Evolutionary conservation across 1,284 basidiomycete species (phyloP).

Genomic region (Trametes sp.): DNA sequence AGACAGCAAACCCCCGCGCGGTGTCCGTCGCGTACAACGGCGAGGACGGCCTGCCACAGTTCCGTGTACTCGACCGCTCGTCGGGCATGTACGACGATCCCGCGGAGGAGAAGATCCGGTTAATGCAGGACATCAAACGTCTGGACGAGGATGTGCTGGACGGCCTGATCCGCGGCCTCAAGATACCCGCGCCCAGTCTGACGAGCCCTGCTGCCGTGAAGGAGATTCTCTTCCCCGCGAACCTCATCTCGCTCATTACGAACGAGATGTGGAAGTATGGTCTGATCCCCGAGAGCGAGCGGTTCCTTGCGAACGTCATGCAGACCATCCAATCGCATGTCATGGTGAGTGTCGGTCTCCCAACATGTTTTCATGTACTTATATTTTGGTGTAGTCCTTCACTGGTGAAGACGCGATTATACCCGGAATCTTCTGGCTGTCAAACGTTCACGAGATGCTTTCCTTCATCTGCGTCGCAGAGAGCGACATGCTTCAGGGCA

Average conservation of each 20-base stretch:
- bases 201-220: conserved; percentile 94
- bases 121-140: conserved; percentile 92
- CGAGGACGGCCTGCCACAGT: conserved; percentile 74
- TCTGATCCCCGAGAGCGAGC: conserved; percentile 95
- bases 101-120: conserved; percentile 93
- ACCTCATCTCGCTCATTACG: conserved; percentile 95
- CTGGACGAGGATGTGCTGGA: conserved; percentile 95
- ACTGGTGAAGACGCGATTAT: conserved; percentile 94
- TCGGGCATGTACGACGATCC: conserved; percentile 86
- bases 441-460: conserved; percentile 99
- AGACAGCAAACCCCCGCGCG: conserved; percentile 83
- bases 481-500: conserved; percentile 97
- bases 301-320: conserved; percentile 99
- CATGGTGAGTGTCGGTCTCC: conserved; percentile 75
- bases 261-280: conserved; percentile 99
- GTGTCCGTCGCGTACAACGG: conserved; percentile 92
- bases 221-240: conserved; percentile 99
- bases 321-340: conserved; percentile 97
- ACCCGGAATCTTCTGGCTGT: conserved; percentile 98
- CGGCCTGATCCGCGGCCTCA: conserved; percentile 90
- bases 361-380: conserved; percentile 14
- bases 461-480: conserved; percentile 99
- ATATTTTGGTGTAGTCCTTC: conserved; percentile 67
- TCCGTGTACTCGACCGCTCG: conserved; percentile 74
- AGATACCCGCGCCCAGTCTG: conserved; percentile 91